These are phyloP conservation scores for Cupressus sempervirens DNA, from an alignment of 75 land plant genomes.

Conservation along the genomic window DNA sequence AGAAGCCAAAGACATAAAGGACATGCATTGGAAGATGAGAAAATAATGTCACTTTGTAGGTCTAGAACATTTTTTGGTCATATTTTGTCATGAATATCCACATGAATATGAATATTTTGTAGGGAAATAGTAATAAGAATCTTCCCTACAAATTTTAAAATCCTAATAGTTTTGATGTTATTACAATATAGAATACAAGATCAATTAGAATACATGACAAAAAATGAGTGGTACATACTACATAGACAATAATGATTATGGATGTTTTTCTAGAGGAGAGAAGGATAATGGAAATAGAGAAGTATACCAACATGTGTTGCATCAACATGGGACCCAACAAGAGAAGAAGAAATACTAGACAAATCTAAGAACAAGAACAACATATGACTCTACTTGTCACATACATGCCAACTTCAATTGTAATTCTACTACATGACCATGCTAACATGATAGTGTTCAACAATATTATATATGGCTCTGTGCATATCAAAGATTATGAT, in stretches of 20 bases:
- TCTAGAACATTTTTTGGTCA: too few species aligned
- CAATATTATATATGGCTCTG: constrained; percentile 78
- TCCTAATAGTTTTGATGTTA: too few species aligned
- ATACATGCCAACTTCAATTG: constrained; percentile 71
- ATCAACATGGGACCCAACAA: neutral
- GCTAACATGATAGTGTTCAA: constrained; percentile 95
- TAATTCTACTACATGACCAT: constrained; percentile 95
- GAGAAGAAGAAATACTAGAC: neutral
- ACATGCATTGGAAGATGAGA: too few species aligned
- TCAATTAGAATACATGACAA: too few species aligned
- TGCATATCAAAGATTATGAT: constrained; percentile 89
- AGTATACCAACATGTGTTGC: neutral
- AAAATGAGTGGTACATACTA: neutral
- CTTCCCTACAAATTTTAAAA: too few species aligned
- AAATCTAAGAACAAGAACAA: neutral
- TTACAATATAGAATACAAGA: too few species aligned
- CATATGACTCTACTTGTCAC: neutral
- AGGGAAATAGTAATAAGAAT: too few species aligned
- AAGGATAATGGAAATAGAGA: neutral
- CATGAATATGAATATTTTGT: too few species aligned
- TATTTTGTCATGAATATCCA: too few species aligned
- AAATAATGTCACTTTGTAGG: too few species aligned
- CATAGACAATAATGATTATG: neutral
- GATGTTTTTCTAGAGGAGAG: neutral
- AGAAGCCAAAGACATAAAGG: too few species aligned